Evolutionary conservation across 73 alveolate genomes (phyloP).

Genomic region (Paramecium sonneborni): DNA sequence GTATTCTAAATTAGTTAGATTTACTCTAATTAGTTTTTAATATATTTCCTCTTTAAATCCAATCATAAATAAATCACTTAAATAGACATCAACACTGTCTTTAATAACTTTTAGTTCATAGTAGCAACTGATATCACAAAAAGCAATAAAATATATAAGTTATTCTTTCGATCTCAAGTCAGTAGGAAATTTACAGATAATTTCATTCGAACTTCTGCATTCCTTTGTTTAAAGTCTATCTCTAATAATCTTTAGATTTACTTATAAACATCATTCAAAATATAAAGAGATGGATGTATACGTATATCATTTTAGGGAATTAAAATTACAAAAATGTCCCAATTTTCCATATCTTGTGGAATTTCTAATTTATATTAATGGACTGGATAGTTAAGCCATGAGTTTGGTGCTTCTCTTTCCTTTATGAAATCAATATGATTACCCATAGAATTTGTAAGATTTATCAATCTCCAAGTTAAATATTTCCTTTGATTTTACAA

Average conservation of each 20-base stretch:
- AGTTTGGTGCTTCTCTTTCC: not conserved
- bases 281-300: too few species aligned
- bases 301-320: not conserved
- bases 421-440: not conserved
- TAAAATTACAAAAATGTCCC: not conserved
- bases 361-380: not conserved
- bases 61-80: not conserved
- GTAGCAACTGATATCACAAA: not conserved
- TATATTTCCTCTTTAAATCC: not conserved
- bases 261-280: too few species aligned
- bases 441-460: not conserved
- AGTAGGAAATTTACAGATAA: too few species aligned
- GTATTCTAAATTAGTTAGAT: not conserved
- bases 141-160: not conserved
- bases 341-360: not conserved
- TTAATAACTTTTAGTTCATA: not conserved
- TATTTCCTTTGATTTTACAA: not conserved
- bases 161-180: too few species aligned
- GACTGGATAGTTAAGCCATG: not conserved
- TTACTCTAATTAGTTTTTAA: not conserved
- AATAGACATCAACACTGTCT: not conserved
- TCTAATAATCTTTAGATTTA: too few species aligned
- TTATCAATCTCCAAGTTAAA: not conserved
- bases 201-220: too few species aligned
- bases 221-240: too few species aligned